These are phyloP conservation scores for Tricholomella constricta DNA, from an alignment of 768 basidiomycete species.

Conservation along the genomic window DNA sequence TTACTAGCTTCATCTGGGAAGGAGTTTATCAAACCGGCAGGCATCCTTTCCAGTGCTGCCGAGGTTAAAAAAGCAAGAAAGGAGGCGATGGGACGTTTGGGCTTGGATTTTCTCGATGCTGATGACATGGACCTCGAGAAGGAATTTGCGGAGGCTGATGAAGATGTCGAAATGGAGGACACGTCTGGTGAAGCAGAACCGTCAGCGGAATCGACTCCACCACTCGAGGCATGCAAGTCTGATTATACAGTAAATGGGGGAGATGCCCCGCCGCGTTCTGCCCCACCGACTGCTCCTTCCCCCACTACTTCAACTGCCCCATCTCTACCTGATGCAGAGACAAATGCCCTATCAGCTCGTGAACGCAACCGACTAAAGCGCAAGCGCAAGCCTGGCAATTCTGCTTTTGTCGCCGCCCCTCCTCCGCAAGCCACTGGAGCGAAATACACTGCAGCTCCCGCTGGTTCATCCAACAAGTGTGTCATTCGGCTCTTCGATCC, in stretches of 20 bases:
- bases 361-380: slow-evolving; percentile 94
- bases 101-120: slow-evolving; percentile 82
- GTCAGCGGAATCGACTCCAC: slow-evolving; percentile 18
- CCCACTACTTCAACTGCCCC: slow-evolving; percentile 49
- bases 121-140: slow-evolving; percentile 88
- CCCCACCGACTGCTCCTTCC: slow-evolving; percentile 51
- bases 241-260: slow-evolving; percentile 39
- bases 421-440: slow-evolving; percentile 60
- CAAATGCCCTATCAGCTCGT: slow-evolving; percentile 75
- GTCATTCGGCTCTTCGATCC: slow-evolving; percentile 14
- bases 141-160: slow-evolving; percentile 58
- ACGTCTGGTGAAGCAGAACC: slow-evolving; percentile 40
- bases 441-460: slow-evolving; percentile 62
- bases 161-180: slow-evolving; percentile 42
- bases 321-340: slow-evolving; percentile 46
- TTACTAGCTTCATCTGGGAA: slow-evolving; percentile 93
- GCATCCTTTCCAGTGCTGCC: slow-evolving; percentile 68
- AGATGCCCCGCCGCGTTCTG: slow-evolving; percentile 43
- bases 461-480: slow-evolving; percentile 62
- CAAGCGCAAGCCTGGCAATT: slow-evolving; percentile 86
- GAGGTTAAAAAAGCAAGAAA: slow-evolving; percentile 88
- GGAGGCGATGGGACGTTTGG: slow-evolving; percentile 86
- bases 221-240: slow-evolving; percentile 47
- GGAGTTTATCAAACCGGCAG: slow-evolving; percentile 78
- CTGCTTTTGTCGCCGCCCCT: slow-evolving; percentile 78